A percentile compares a stretch with the other conserved stretches of the same genome.
Evolutionary conservation across 2,329 filamentous ascomycete genomes (phyloP).

Genomic region (Diaporthe vaccinii): DNA sequence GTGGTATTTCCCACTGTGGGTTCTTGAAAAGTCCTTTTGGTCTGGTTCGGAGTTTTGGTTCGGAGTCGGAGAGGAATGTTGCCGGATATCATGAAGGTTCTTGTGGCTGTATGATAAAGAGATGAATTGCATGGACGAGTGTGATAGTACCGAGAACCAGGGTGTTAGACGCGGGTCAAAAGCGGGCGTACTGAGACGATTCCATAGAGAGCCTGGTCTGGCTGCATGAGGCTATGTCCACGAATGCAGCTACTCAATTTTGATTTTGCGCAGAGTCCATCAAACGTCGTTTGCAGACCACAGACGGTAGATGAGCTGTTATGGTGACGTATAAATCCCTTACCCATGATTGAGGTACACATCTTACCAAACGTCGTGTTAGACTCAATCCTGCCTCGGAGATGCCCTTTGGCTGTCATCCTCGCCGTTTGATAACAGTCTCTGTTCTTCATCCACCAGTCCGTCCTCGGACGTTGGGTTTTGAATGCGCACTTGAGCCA

Average conservation of each 20-base stretch:
- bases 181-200: background rate
- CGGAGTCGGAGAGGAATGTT: background rate
- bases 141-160: background rate
- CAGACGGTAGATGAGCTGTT: background rate
- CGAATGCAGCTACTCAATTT: background rate
- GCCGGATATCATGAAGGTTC: background rate
- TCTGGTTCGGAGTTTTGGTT: background rate
- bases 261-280: background rate
- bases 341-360: no score
- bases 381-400: background rate
- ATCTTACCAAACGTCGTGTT: no score
- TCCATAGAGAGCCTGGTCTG: background rate
- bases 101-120: background rate
- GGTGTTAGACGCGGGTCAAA: background rate
- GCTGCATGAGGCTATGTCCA: background rate
- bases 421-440: background rate
- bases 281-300: background rate
- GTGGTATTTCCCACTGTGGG: background rate
- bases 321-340: no score
- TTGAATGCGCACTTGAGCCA: slow-evolving; percentile 1
- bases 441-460: background rate
- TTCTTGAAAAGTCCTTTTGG: background rate
- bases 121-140: background rate
- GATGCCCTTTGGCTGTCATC: background rate
- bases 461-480: background rate